These are phyloP conservation scores for Neurospora sp. DNA, from an alignment of 495 filamentous ascomycete species.

Conservation along the genomic window DNA sequence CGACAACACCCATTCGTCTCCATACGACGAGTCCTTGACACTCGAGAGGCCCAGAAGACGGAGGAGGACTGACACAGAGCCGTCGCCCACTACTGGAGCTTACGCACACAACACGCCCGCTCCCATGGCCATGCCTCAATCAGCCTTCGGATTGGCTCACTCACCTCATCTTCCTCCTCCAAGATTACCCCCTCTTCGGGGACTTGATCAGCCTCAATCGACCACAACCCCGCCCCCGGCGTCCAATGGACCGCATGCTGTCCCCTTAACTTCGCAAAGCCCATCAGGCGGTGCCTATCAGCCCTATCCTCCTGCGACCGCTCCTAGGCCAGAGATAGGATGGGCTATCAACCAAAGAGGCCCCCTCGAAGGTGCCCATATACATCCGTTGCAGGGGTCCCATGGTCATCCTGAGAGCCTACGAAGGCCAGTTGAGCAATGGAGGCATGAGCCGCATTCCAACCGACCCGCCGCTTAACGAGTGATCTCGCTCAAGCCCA, in stretches of 20 bases:
- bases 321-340: slow-evolving; percentile 28
- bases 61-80: slow-evolving; percentile 34
- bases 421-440: slow-evolving; percentile 9
- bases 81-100: slow-evolving; percentile 25
- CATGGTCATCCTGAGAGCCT: slow-evolving; percentile 2
- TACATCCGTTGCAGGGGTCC: slow-evolving; percentile 1
- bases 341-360: slow-evolving; percentile 32
- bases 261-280: slow-evolving; percentile 1
- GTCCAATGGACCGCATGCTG: slow-evolving; percentile 6
- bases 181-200: slow-evolving; percentile 34
- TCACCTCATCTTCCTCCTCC: slow-evolving; percentile 31
- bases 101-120: slow-evolving; percentile 24
- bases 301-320: slow-evolving; percentile 17
- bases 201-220: slow-evolving; percentile 25
- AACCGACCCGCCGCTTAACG: background rate
- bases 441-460: background rate
- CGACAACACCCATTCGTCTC: slow-evolving; percentile 12
- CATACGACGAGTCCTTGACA: slow-evolving; percentile 22
- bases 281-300: slow-evolving; percentile 5
- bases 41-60: slow-evolving; percentile 35
- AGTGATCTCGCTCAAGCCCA: background rate
- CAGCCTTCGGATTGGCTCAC: slow-evolving; percentile 24
- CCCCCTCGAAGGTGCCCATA: slow-evolving; percentile 14
- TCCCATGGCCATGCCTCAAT: slow-evolving; percentile 7
- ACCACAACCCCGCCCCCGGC: slow-evolving; percentile 17